These are phyloP conservation scores for Leptoxyphium fumago DNA, from an alignment of 2,329 filamentous ascomycete genomes.

Conservation along the genomic window DNA sequence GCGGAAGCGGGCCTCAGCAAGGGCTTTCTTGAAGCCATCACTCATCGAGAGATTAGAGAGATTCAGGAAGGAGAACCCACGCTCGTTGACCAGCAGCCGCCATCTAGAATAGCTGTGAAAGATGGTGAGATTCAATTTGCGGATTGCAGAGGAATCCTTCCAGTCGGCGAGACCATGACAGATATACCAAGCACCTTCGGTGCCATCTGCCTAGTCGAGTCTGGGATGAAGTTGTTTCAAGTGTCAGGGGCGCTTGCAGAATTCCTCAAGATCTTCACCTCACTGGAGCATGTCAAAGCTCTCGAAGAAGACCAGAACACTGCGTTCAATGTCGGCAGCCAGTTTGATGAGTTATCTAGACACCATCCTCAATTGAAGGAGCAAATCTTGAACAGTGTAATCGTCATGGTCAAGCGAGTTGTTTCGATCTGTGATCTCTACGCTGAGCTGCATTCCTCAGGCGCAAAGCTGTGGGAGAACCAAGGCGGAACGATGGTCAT, in stretches of 20 bases:
- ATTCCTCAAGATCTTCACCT: slow-evolving; percentile 96
- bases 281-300: slow-evolving; percentile 70
- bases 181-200: slow-evolving; percentile 80
- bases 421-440: slow-evolving; percentile 57
- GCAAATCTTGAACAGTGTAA: slow-evolving; percentile 68
- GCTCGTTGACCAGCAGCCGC: slow-evolving; percentile 7
- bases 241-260: slow-evolving; percentile 67
- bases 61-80: slow-evolving; percentile 10
- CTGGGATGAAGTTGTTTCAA: slow-evolving; percentile 76
- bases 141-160: slow-evolving; percentile 48
- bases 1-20: slow-evolving; percentile 84
- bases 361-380: slow-evolving; percentile 78
- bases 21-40: slow-evolving; percentile 72
- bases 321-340: slow-evolving; percentile 59
- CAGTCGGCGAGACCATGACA: slow-evolving; percentile 77
- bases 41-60: slow-evolving; percentile 19
- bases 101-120: not conserved
- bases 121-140: slow-evolving; percentile 15
- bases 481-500: slow-evolving; percentile 27
- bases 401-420: slow-evolving; percentile 78
- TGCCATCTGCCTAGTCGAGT: slow-evolving; percentile 81
- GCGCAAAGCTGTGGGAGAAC: slow-evolving; percentile 56
- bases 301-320: slow-evolving; percentile 63
- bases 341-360: slow-evolving; percentile 85
- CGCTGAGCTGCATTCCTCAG: slow-evolving; percentile 54